Conservation (phyloP, 192 early-diverging fungal species). For the Dimargaris xerosporica region DNA sequence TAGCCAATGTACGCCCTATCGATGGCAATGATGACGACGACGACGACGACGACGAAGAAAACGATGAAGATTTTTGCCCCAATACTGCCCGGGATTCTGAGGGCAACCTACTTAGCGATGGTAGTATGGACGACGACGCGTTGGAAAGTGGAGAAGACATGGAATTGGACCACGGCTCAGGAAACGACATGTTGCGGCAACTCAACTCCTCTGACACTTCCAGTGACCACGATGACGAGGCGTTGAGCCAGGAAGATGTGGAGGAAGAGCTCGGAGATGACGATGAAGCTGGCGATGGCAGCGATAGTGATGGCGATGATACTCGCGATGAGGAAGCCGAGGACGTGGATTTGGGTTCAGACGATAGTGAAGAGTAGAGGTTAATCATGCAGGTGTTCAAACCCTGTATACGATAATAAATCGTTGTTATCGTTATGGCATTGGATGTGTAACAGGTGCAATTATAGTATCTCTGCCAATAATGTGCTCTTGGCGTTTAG, state of each 20-base stretch:
- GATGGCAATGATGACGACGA: not conserved
- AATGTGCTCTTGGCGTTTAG: too few relatives aligned
- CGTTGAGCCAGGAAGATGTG: too few relatives aligned
- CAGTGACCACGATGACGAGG: not conserved
- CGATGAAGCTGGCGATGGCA: not conserved
- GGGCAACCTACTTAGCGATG: not conserved
- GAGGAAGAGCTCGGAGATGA: too few relatives aligned
- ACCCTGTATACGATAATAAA: too few relatives aligned
- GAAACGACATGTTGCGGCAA: not conserved
- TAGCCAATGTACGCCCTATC: constrained; percentile 4
- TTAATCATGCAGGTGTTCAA: too few relatives aligned
- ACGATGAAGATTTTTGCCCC: constrained; percentile 13
- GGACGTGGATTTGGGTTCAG: constrained; percentile 10
- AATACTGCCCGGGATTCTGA: constrained; percentile 11
- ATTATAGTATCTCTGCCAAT: too few relatives aligned
- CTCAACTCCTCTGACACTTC: not conserved
- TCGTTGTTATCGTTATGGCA: too few relatives aligned
- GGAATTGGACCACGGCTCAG: not conserved
- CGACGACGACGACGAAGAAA: constrained; percentile 14
- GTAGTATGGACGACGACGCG: not conserved
- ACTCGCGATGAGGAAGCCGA: constrained; percentile 11
- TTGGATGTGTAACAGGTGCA: too few relatives aligned
- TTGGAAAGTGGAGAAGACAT: constrained; percentile 10
- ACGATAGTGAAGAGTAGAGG: not conserved
- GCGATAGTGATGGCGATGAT: constrained; percentile 7